Evolutionary conservation across 805 yeast genomes (phyloP).

Genomic region (Pichia gijzeniarum): DNA sequence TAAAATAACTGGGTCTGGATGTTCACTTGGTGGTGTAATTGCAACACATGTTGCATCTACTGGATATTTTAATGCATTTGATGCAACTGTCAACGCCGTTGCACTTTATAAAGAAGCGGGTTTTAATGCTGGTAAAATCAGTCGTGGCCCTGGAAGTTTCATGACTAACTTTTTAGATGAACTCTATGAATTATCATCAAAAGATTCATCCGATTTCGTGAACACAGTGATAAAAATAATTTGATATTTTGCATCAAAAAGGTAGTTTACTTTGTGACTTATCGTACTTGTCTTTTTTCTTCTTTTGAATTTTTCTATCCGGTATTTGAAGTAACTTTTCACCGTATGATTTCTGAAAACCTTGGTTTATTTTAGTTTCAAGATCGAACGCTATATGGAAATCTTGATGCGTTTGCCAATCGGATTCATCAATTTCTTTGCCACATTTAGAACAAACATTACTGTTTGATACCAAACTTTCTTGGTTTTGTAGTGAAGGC

Average conservation of each 20-base stretch:
- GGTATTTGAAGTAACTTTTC: slow-evolving; percentile 2
- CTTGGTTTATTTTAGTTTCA: slow-evolving; percentile 17
- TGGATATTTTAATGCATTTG: slow-evolving; percentile 31
- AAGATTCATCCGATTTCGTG: background rate
- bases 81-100: slow-evolving; percentile 51
- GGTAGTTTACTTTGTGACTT: slow-evolving; percentile 12
- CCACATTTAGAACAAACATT: slow-evolving; percentile 17
- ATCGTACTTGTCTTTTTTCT: background rate
- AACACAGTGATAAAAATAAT: background rate
- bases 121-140: slow-evolving; percentile 37
- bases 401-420: slow-evolving; percentile 23
- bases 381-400: slow-evolving; percentile 25
- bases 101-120: slow-evolving; percentile 58
- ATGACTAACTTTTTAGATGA: slow-evolving; percentile 41
- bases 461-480: background rate
- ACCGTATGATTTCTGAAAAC: slow-evolving; percentile 3
- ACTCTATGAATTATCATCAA: slow-evolving; percentile 17
- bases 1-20: slow-evolving; percentile 74
- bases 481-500: background rate
- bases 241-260: background rate
- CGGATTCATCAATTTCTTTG: slow-evolving; percentile 1
- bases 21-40: slow-evolving; percentile 70
- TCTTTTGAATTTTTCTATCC: background rate
- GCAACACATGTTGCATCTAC: slow-evolving; percentile 49
- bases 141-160: slow-evolving; percentile 52